Evolutionary conservation across 208 protist genomes (phyloP).

Genomic region (Trichomonas vaginalis): DNA sequence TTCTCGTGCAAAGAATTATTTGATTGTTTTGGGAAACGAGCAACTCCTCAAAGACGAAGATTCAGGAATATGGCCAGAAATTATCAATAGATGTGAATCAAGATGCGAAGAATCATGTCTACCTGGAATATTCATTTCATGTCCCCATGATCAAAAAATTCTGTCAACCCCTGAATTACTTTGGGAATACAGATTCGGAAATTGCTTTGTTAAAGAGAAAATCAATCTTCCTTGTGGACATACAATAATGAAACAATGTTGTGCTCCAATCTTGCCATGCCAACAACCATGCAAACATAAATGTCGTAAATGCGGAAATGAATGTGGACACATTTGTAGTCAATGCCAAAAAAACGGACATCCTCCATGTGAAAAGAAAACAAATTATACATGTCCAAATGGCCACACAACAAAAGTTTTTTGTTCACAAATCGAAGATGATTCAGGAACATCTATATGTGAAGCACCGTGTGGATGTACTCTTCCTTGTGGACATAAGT

Average conservation of each 20-base stretch:
- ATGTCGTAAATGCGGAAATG: background rate
- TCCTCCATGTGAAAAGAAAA: background rate
- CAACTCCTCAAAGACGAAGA: background rate
- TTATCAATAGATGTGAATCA: background rate
- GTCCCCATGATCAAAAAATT: background rate
- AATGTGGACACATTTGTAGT: background rate
- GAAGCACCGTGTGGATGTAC: background rate
- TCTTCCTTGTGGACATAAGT: background rate
- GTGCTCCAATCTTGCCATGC: background rate
- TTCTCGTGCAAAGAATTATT: background rate
- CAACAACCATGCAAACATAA: background rate
- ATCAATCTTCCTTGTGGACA: conserved; percentile 3
- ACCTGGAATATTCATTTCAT: background rate
- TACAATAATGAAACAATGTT: background rate
- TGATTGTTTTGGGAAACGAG: background rate
- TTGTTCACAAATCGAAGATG: background rate
- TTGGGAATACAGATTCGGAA: background rate
- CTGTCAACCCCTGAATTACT: background rate
- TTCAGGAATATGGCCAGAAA: background rate
- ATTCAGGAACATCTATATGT: background rate
- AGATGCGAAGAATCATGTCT: background rate
- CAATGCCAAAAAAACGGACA: background rate
- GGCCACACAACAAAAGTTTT: background rate
- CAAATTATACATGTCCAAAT: background rate
- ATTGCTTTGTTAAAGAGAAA: background rate